These are phyloP conservation scores for Rachicladosporium sp. DNA, from an alignment of 2,329 filamentous ascomycete genomes.

Conservation along the genomic window DNA sequence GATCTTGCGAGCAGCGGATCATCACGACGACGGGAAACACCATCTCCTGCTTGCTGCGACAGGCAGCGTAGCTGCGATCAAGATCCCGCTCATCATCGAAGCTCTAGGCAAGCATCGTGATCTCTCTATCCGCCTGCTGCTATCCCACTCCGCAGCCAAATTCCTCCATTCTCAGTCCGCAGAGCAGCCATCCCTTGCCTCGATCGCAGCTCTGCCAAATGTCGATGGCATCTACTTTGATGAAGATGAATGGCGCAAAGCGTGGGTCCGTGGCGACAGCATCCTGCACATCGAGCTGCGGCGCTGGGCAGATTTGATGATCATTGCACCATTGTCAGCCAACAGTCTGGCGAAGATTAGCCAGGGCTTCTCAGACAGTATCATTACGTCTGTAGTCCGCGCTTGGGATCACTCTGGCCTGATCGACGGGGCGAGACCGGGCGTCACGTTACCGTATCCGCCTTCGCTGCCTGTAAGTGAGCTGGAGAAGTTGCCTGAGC, in stretches of 20 bases:
- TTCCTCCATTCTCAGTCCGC: constrained; percentile 65
- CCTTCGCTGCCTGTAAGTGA: constrained; percentile 4
- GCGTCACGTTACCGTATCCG: constrained; percentile 11
- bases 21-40: constrained; percentile 38
- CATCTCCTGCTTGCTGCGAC: constrained; percentile 56
- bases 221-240: constrained; percentile 76
- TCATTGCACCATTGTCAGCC: constrained; percentile 70
- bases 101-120: constrained; percentile 41
- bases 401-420: constrained; percentile 74
- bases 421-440: constrained; percentile 33
- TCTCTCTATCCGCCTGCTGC: constrained; percentile 72
- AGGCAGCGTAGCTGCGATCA: constrained; percentile 76
- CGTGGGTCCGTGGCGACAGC: constrained; percentile 65
- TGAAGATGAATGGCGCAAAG: constrained; percentile 69
- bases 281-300: constrained; percentile 88
- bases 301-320: constrained; percentile 67
- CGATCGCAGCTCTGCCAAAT: constrained; percentile 49
- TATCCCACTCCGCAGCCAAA: constrained; percentile 59
- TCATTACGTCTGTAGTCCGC: constrained; percentile 61
- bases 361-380: constrained; percentile 62
- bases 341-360: constrained; percentile 79
- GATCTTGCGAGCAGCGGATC: constrained; percentile 22
- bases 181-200: constrained; percentile 61
- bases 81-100: constrained; percentile 41
- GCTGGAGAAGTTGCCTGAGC: constrained; percentile 5